Conservation (phyloP, 106 monocot genomes). For the Acorus gramineus region DNA sequence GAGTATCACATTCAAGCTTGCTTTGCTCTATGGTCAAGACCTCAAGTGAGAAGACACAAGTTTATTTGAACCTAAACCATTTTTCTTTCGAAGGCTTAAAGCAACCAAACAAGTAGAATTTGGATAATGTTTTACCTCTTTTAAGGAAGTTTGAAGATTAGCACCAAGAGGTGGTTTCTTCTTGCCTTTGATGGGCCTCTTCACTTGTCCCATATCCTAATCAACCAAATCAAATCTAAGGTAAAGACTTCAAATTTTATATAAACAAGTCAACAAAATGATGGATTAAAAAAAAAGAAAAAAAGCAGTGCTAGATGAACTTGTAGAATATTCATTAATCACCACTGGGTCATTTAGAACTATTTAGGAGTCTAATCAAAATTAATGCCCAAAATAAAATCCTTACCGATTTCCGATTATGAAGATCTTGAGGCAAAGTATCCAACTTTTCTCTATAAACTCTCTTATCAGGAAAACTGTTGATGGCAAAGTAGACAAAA, state of each 20-base stretch:
- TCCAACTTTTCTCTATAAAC: slow-evolving; percentile 16
- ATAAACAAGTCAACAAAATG: neutral
- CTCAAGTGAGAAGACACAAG: too few species aligned
- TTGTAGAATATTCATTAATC: too few species aligned
- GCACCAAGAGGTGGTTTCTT: slow-evolving; percentile 15
- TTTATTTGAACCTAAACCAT: neutral
- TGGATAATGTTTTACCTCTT: slow-evolving; percentile 45
- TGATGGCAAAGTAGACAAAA: neutral
- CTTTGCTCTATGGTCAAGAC: too few species aligned
- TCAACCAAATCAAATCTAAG: slow-evolving; percentile 5
- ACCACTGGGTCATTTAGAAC: too few species aligned
- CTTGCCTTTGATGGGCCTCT: slow-evolving; percentile 8
- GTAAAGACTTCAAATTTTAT: slow-evolving; percentile 1
- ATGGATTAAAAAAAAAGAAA: neutral
- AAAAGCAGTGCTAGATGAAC: neutral
- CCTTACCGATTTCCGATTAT: slow-evolving; percentile 33
- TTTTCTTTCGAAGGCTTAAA: neutral
- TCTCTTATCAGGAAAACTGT: slow-evolving; percentile 44
- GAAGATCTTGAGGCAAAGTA: slow-evolving; percentile 21
- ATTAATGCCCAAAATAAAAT: neutral
- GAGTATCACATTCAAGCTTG: too few species aligned
- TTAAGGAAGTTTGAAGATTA: slow-evolving; percentile 38
- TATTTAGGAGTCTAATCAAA: too few species aligned
- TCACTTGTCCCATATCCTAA: slow-evolving; percentile 34
- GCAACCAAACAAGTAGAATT: too few species aligned